Evolutionary conservation across 495 filamentous ascomycete genomes (phyloP), one percentile per base, ranked within the genome.

Genomic region (Penicillium fimorum): DNA sequence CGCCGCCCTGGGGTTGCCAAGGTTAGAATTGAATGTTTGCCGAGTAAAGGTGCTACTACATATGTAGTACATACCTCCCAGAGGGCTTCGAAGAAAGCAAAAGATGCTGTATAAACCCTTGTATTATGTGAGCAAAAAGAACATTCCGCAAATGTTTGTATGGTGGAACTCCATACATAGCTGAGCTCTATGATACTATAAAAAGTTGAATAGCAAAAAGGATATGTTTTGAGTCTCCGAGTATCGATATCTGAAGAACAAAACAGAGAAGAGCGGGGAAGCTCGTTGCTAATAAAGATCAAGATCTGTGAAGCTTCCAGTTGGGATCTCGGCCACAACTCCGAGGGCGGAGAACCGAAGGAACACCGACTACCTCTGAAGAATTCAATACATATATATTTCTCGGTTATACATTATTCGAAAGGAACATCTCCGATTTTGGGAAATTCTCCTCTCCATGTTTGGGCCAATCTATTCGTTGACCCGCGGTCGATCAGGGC

Each of bases 51-150:
- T 38, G 15, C 6, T 38, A 38, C 7, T 17, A 17, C 2, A 8
- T 5, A 37, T n/a, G 25, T 27, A 25, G 3, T 29, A 37, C 43
- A 55, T 65, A 79, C 79, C 72, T 86, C 91, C 90, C 90, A 96
- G 40, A 97, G 72, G 20, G 90, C 91, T 80, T 97, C 93, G 64
- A 97, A 96, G 71, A 97, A 96, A 67, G 92, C 93, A 68, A 88
- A 87, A 51, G 87, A 87, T 46, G 87, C 82, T 20, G 88, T 91
- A 61, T 90, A 90, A 33, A 63, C 69, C 76, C 76, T 78, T 44
- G 7, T n/a, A 5, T 29, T 25, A 55, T 54, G 37, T 55, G 35
- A 50, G 37, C 11, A 33, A 29, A 46, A 50, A 46, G 42, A 27
- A 51, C 45, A 24, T 33, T 40, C 11, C 42, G 5, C 11, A 12